Base-by-base conservation (phyloP, 2,329 filamentous ascomycete species). In the Diaporthe sp. region DNA sequence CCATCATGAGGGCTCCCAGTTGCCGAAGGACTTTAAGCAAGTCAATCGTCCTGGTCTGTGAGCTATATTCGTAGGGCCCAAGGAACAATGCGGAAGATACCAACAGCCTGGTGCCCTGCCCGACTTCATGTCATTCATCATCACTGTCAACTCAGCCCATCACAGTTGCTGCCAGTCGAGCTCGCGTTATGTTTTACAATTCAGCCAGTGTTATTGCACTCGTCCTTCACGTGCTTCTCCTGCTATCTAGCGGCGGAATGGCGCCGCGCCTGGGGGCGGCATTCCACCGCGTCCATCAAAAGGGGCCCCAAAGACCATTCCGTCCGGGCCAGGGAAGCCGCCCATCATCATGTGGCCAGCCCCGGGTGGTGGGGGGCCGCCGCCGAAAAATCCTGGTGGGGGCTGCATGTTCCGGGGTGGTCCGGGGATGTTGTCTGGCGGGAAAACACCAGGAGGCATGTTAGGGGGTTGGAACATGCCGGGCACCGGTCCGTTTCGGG, bases 401-500 rank as follows among this genome's bases (percentile, higher is more conserved):
- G 90, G 90, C 53, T 85, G 87, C 76, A 87, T 87, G 76, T 85
- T 83, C 37, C 85, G 82, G 7, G 81, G 81, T n/a, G 82, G 83
- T 7, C 81, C 82, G 22, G 85, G 85, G 85, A 91, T 87, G 81
- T 85, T 89, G n/a, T 90, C 87, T 22, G 87, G 88, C 76, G 87
- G 87, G 22, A 83, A 83, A 20, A 83, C 84, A 34, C 84, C 85
- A 8, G 87, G 88, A 20, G 90, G 88, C 77, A 92, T 92, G 81
- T 89, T 91, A n/a, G 90, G 90, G 28, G 90, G 90, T 34, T 75
- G 75, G 79, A 90, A 92, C 86, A 91, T 91, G 77, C 87, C 88
- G 75, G 88, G 89, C 82, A 90, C 87, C 22, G 89, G 88, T 77
- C 88, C 86, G 78, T 84, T 85, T 47, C 86, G 85, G n/a, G 80